A percentile compares a stretch with the other conserved stretches of the same genome.
These are phyloP conservation scores for Phaeophleospora eucalypticola DNA, from an alignment of 2,329 filamentous ascomycete species.

Conservation along the genomic window DNA sequence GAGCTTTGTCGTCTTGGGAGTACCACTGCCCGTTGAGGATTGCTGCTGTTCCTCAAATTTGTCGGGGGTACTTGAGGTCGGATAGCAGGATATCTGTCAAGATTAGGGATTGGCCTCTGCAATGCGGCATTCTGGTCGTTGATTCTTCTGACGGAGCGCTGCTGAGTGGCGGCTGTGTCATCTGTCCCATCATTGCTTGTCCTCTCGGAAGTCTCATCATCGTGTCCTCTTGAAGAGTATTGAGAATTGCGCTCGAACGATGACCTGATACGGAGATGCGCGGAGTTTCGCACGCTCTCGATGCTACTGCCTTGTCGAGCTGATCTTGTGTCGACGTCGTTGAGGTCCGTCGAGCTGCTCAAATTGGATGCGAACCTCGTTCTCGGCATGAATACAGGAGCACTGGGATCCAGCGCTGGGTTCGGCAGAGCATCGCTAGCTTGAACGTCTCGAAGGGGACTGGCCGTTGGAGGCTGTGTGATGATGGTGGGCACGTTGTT, in stretches of 20 bases:
- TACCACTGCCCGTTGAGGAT: conserved; percentile 12
- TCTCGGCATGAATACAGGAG: conserved; percentile 28
- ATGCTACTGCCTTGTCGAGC: background rate
- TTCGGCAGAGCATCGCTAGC: background rate
- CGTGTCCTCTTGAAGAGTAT: background rate
- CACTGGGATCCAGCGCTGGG: conserved; percentile 25
- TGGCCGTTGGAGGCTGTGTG: background rate
- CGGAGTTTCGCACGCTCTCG: conserved; percentile 7
- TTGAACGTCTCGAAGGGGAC: background rate
- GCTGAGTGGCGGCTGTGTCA: background rate
- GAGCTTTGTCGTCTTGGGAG: conserved; percentile 17
- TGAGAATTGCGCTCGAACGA: conserved; percentile 24
- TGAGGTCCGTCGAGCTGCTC: background rate
- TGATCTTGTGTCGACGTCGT: background rate
- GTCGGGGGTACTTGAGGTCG: conserved; percentile 9
- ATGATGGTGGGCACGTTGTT: background rate
- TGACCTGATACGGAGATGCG: conserved; percentile 19
- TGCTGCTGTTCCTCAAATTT: conserved; percentile 13
- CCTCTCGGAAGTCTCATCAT: conserved; percentile 6
- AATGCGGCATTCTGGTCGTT: conserved; percentile 16
- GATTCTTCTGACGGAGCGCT: conserved; percentile 7
- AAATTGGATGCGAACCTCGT: conserved; percentile 21
- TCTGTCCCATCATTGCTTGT: too few species aligned
- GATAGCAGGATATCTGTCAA: conserved; percentile 24
- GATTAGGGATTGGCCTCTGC: conserved; percentile 1